These are phyloP conservation scores for Pythium aristosporum DNA, from an alignment of 352 stramenopile species.

Conservation along the genomic window DNA sequence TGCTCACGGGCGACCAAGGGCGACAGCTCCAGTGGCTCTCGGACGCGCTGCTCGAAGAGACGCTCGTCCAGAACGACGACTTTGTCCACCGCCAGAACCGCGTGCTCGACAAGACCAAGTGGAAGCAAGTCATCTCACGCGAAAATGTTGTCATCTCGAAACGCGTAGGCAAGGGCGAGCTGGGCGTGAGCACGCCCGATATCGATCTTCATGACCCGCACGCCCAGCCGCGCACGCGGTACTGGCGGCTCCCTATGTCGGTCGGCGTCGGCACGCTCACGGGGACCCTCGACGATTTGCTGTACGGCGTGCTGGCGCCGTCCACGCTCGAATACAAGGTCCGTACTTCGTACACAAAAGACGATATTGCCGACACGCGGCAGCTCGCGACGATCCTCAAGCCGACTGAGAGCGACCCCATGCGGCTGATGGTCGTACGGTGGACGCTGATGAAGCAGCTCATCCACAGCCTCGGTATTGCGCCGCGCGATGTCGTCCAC, in stretches of 20 bases:
- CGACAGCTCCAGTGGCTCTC: conserved; percentile 18
- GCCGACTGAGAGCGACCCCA: conserved; percentile 26
- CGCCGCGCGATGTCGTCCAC: conserved; percentile 18
- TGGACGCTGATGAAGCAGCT: conserved; percentile 27
- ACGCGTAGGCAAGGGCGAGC: not conserved
- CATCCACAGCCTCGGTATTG: conserved; percentile 6
- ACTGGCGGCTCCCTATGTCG: conserved; percentile 26
- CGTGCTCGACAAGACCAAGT: conserved; percentile 5
- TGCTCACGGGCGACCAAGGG: conserved; percentile 27
- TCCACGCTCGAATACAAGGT: conserved; percentile 44
- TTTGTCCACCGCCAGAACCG: conserved; percentile 4
- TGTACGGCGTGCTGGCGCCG: conserved; percentile 48
- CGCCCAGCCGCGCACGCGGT: conserved; percentile 35
- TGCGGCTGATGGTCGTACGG: conserved; percentile 21
- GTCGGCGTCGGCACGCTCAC: conserved; percentile 30
- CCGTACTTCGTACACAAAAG: conserved; percentile 38
- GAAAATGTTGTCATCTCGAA: conserved; percentile 46
- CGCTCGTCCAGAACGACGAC: conserved; percentile 13
- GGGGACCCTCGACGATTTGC: conserved; percentile 48
- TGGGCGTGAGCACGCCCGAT: conserved; percentile 2
- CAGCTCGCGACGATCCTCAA: conserved; percentile 42
- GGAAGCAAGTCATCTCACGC: conserved; percentile 22
- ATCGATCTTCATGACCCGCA: conserved; percentile 20
- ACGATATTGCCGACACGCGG: conserved; percentile 34
- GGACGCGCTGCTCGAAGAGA: conserved; percentile 14